phyloP scores from a whole-genome alignment of 1,284 basidiomycete species.

The Cutaneotrichosporon mucoides region DNA sequence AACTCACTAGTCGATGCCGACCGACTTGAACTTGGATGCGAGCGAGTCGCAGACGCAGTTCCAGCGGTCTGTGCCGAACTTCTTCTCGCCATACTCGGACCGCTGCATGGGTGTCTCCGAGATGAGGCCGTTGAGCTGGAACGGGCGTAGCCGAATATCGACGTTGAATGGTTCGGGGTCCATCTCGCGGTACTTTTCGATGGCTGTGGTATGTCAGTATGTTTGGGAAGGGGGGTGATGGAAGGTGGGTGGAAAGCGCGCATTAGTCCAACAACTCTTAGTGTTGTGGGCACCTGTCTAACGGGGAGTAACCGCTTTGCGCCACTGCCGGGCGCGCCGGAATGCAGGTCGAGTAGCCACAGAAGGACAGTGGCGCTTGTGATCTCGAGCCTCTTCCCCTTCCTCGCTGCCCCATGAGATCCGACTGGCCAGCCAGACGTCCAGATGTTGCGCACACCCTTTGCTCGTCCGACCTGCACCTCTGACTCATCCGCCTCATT shows the following conservation, averaged over 20 bases:
- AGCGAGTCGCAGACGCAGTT: slow-evolving; percentile 32
- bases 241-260: neutral
- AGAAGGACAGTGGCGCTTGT: no score
- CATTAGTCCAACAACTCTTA: no score
- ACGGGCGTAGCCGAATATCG: slow-evolving; percentile 44
- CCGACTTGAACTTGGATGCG: slow-evolving; percentile 36
- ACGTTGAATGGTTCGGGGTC: slow-evolving; percentile 23
- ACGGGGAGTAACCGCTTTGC: no score
- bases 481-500: no score
- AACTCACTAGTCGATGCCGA: slow-evolving; percentile 44
- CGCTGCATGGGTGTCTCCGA: slow-evolving; percentile 30
- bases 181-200: slow-evolving; percentile 23
- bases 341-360: no score
- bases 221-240: neutral
- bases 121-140: slow-evolving; percentile 40
- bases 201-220: slow-evolving; percentile 13
- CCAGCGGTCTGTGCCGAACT: slow-evolving; percentile 45
- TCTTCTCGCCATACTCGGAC: slow-evolving; percentile 31
- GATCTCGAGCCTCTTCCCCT: no score
- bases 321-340: no score
- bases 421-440: no score
- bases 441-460: no score
- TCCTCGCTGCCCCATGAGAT: no score
- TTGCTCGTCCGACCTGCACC: no score
- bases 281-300: no score